Evolutionary conservation across 805 yeast species (phyloP).

Genomic region (Alloascoidea hylecoeti): DNA sequence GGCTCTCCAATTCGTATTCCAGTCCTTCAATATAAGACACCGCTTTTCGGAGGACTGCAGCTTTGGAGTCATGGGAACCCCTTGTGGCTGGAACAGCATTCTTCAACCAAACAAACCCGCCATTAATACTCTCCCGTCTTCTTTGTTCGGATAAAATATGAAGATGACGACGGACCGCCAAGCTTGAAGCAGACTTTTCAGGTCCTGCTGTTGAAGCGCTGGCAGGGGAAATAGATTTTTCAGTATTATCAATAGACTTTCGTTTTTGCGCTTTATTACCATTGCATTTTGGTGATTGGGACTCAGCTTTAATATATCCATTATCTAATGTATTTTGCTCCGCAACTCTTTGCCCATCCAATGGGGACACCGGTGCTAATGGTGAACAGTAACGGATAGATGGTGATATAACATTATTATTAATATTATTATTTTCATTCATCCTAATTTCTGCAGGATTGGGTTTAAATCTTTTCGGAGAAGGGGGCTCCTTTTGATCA

Average conservation of each 20-base stretch:
- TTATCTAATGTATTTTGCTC: neutral
- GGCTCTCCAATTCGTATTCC: conserved; percentile 16
- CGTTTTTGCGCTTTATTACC: neutral
- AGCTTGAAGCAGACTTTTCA: conserved; percentile 7
- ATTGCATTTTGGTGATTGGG: neutral
- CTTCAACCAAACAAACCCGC: conserved; percentile 26
- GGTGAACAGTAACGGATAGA: conserved; percentile 7
- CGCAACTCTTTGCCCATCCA: no score
- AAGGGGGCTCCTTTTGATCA: neutral
- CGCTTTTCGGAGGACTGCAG: conserved; percentile 25
- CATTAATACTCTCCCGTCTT: conserved; percentile 29
- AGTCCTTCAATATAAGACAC: conserved; percentile 25
- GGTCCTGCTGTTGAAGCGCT: conserved; percentile 9
- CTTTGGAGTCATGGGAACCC: conserved; percentile 29
- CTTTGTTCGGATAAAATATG: conserved; percentile 32
- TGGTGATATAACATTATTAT: conserved; percentile 7
- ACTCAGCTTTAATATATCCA: neutral
- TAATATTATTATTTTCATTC: neutral
- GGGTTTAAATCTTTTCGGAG: neutral
- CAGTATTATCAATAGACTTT: neutral
- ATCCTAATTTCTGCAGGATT: no score
- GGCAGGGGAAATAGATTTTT: neutral
- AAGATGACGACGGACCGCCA: conserved; percentile 18
- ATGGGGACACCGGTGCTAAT: no score
- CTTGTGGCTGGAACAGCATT: conserved; percentile 24